A percentile compares a stretch with the other conserved stretches of the same genome.
These are phyloP conservation scores for Teunomyces atbi DNA, from an alignment of 805 yeast species.

Conservation along the genomic window DNA sequence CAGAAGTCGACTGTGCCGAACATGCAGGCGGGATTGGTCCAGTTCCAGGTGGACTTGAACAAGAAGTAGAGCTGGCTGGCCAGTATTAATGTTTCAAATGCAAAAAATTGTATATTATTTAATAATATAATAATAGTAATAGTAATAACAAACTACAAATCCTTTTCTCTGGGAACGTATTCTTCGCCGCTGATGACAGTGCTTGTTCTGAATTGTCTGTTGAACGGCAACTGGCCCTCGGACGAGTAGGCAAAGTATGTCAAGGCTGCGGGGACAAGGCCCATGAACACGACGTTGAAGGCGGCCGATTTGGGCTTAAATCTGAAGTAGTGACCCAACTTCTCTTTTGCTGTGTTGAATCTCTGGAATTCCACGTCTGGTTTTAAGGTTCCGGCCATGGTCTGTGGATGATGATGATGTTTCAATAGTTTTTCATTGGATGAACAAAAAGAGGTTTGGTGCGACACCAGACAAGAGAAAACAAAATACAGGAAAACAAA, in stretches of 20 bases:
- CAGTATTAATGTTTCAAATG: background rate
- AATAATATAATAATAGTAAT: background rate
- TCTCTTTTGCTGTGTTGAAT: conserved; percentile 43
- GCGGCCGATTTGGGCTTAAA: conserved; percentile 38
- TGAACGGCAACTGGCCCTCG: conserved; percentile 37
- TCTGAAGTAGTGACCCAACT: conserved; percentile 41
- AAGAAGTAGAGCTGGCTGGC: background rate
- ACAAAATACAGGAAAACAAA: background rate
- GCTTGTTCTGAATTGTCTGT: conserved; percentile 35
- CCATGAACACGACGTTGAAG: conserved; percentile 38
- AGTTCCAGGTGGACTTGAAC: conserved; percentile 14
- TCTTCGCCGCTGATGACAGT: conserved; percentile 35
- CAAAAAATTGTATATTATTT: background rate
- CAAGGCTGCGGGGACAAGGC: conserved; percentile 36
- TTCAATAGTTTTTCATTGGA: conserved; percentile 9
- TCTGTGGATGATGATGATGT: background rate
- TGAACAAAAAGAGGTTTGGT: too few relatives aligned
- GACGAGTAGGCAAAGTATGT: conserved; percentile 34
- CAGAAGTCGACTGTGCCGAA: conserved; percentile 8
- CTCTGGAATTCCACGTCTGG: conserved; percentile 43
- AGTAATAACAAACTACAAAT: conserved; percentile 24
- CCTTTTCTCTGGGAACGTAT: conserved; percentile 44
- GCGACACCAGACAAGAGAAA: background rate
- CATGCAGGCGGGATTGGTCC: conserved; percentile 15
- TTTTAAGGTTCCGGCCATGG: conserved; percentile 44